These are phyloP conservation scores for Wilhelminamyces savonicus DNA, from an alignment of 805 yeast species.

Conservation along the genomic window DNA sequence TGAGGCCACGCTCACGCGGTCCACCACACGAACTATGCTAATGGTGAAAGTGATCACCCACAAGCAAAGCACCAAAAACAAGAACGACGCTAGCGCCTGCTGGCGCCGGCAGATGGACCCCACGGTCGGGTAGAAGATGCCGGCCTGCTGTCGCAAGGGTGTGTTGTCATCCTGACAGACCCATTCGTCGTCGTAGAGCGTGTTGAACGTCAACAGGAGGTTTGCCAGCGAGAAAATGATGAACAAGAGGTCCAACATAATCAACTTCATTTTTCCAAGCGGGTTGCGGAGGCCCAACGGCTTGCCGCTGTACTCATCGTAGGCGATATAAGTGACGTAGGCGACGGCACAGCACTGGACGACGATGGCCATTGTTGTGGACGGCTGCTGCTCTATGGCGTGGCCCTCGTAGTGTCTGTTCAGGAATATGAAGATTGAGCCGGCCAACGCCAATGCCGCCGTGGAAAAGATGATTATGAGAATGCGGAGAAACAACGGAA, in stretches of 20 bases:
- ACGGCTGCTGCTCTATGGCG: constrained; percentile 65
- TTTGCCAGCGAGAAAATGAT: constrained; percentile 88
- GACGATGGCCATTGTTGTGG: constrained; percentile 87
- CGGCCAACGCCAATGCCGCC: constrained; percentile 69
- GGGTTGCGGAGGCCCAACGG: constrained; percentile 90
- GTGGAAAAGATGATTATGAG: constrained; percentile 46
- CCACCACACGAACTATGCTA: constrained; percentile 77
- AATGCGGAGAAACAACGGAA: constrained; percentile 69
- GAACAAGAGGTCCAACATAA: constrained; percentile 77
- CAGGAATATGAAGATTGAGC: constrained; percentile 44
- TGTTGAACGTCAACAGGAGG: constrained; percentile 76
- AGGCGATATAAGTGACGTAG: constrained; percentile 75
- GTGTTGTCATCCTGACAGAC: constrained; percentile 42
- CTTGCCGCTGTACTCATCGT: constrained; percentile 87
- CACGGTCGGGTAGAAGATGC: constrained; percentile 25
- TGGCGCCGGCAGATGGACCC: constrained; percentile 70
- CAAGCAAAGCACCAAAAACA: constrained; percentile 65
- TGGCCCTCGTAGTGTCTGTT: constrained; percentile 23
- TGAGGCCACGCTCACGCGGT: constrained; percentile 38
- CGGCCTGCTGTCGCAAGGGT: constrained; percentile 10
- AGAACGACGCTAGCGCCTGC: constrained; percentile 67
- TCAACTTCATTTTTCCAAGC: constrained; percentile 70
- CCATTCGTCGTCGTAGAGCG: constrained; percentile 78
- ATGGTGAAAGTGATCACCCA: constrained; percentile 87
- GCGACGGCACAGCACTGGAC: constrained; percentile 75